These are phyloP conservation scores for Metschnikowia cubensis DNA, from an alignment of 805 yeast species.

Conservation along the genomic window DNA sequence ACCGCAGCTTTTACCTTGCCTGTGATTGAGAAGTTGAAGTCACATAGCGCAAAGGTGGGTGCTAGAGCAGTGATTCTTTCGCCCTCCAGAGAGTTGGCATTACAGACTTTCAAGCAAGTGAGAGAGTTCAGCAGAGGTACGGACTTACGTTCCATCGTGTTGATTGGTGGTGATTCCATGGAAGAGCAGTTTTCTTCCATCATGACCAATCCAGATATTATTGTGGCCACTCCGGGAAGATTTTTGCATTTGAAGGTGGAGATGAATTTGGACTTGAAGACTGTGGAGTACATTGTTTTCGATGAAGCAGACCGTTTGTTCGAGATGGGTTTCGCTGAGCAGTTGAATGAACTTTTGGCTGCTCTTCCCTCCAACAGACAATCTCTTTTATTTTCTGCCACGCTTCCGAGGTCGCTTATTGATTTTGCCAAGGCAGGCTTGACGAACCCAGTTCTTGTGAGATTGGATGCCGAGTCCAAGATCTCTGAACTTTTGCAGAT, in stretches of 20 bases:
- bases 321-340: slow-evolving; percentile 95
- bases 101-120: slow-evolving; percentile 85
- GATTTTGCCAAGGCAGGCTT: slow-evolving; percentile 98
- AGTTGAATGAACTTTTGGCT: slow-evolving; percentile 81
- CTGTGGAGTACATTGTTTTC: slow-evolving; percentile 86
- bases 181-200: slow-evolving; percentile 93
- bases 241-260: slow-evolving; percentile 93
- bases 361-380: slow-evolving; percentile 81
- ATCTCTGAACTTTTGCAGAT: slow-evolving; percentile 87
- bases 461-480: slow-evolving; percentile 90
- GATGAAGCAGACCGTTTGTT: slow-evolving; percentile 97
- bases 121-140: slow-evolving; percentile 85
- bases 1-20: slow-evolving; percentile 97
- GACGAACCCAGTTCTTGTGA: slow-evolving; percentile 83
- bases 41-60: slow-evolving; percentile 84
- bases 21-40: slow-evolving; percentile 75
- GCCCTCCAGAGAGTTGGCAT: slow-evolving; percentile 94
- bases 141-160: slow-evolving; percentile 70
- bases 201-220: slow-evolving; percentile 92
- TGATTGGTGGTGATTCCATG: slow-evolving; percentile 98
- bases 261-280: slow-evolving; percentile 80
- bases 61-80: slow-evolving; percentile 84
- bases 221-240: slow-evolving; percentile 97
- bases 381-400: slow-evolving; percentile 88
- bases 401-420: slow-evolving; percentile 85